phyloP scores from a whole-genome alignment of 768 basidiomycete species.

The Lactarius tabidus region DNA sequence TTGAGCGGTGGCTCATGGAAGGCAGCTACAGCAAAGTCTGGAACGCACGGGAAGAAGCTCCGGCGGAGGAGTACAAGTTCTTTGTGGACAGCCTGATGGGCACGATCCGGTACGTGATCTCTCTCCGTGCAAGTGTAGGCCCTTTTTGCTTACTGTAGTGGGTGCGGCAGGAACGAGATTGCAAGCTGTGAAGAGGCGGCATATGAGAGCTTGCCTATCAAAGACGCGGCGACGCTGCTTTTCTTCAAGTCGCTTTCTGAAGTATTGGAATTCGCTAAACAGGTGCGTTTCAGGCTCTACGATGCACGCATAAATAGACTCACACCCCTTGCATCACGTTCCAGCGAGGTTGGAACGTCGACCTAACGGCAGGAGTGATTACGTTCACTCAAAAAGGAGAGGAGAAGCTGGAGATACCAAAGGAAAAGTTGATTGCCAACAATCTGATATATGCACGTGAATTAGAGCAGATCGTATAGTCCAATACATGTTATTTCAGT shows the following conservation, averaged over 20 bases:
- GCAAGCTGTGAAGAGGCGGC: conserved; percentile 94
- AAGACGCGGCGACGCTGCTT: conserved; percentile 84
- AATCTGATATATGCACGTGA: conserved; percentile 80
- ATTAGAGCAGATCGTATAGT: conserved; percentile 85
- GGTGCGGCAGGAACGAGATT: conserved; percentile 76
- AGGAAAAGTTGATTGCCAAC: conserved; percentile 74
- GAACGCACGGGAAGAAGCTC: conserved; percentile 89
- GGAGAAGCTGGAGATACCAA: conserved; percentile 81
- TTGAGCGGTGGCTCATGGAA: conserved; percentile 98
- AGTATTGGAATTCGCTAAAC: conserved; percentile 73
- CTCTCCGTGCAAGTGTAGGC: neutral
- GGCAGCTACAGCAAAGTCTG: conserved; percentile 98
- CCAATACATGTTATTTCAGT: neutral
- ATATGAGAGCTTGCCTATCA: conserved; percentile 85
- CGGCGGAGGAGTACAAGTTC: conserved; percentile 91
- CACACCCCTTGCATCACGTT: conserved; percentile 10
- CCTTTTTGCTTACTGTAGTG: conserved; percentile 6
- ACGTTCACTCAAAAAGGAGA: conserved; percentile 78
- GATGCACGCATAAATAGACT: neutral
- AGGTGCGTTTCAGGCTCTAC: conserved; percentile 44
- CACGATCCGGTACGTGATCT: conserved; percentile 70
- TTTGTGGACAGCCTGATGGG: conserved; percentile 92
- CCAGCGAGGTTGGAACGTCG: conserved; percentile 82
- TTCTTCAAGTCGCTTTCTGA: conserved; percentile 87
- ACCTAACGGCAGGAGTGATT: conserved; percentile 64